Conservation (phyloP, 2,329 filamentous ascomycete genomes). For the Myotisia sp. region DNA sequence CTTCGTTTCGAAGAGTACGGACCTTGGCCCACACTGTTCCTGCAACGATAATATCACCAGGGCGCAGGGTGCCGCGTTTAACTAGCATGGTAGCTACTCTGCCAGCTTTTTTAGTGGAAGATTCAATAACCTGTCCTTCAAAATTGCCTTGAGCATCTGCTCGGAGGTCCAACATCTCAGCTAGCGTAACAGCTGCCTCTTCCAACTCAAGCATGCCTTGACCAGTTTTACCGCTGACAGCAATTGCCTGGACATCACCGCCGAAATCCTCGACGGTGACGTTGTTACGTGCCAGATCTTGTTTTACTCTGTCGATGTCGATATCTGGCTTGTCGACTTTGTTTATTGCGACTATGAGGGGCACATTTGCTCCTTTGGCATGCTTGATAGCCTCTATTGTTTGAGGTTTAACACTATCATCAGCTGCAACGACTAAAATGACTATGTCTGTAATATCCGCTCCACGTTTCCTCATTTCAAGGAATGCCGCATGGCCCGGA, state of each 20-base stretch:
- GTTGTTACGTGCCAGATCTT: constrained; percentile 67
- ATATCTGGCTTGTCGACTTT: constrained; percentile 85
- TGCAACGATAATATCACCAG: constrained; percentile 72
- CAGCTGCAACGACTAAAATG: constrained; percentile 84
- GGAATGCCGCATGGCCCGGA: constrained; percentile 86
- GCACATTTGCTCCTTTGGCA: constrained; percentile 70
- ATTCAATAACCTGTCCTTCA: constrained; percentile 91
- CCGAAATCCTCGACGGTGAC: constrained; percentile 91
- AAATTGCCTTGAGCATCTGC: constrained; percentile 62
- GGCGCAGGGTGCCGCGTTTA: constrained; percentile 67
- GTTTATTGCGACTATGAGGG: constrained; percentile 95
- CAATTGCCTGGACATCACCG: constrained; percentile 83
- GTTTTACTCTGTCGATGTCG: constrained; percentile 69
- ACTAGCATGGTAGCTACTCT: constrained; percentile 81
- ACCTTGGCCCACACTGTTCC: constrained; percentile 79
- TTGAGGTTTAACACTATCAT: constrained; percentile 95
- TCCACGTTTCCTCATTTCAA: constrained; percentile 89
- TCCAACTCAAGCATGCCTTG: constrained; percentile 82
- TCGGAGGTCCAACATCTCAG: constrained; percentile 81
- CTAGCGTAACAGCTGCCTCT: constrained; percentile 72
- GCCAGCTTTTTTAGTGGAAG: constrained; percentile 69
- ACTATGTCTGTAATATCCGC: constrained; percentile 96
- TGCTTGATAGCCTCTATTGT: constrained; percentile 94
- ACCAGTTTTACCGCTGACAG: constrained; percentile 86
- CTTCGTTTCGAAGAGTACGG: constrained; percentile 72